Base-by-base conservation (phyloP, 345 rosid genomes). In the Jatropha curcas region DNA sequence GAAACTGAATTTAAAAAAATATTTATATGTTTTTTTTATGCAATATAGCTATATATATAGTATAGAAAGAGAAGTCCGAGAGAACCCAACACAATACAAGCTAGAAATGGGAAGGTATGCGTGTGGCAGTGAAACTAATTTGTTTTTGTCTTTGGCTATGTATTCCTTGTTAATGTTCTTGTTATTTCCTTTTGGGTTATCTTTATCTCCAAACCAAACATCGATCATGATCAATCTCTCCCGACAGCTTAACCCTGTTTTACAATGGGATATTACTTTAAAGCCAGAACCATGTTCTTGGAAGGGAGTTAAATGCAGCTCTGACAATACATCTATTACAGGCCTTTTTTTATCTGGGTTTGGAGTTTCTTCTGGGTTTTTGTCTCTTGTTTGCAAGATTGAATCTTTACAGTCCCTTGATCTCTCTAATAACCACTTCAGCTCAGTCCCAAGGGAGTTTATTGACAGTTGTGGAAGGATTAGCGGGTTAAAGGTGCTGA, bases 371-470 rank as follows among this genome's bases (percentile, higher is more conserved):
- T 74, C 89, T 76, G 74, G 71, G 3, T 66, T 85, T 74, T 70
- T 90, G 31, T 73, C 89, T 60, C 34, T 70, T 28, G 68, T 82
- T 65, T 93, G 90, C 84, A 57, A 82, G 56, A 82, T 91, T 76
- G 58, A 74, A 46, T 81, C 98, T 76, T 76, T 90, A 71, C 83
- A 76, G 79, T 73, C 51, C 60, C 89, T 93, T 51, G 85, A 90
- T 65, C 74, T 80, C 27, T 91, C 94, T 25, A 7, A 57, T 76
- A 94, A 90, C 83, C 19, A 3, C 2, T 79, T 94, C 37, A 22
- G 65, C 71, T 81, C 76, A 65, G 83, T 91, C 70, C 91, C 94
- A 27, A 62, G 10, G 46, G 85, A 53, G 48, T 88, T 88, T 73
- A 22, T 84, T 28, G 58, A 37, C 24, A 53, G 45, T 22, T 88